Evolutionary conservation across 805 yeast genomes (phyloP).

Genomic region (Ogataea pignaliae): DNA sequence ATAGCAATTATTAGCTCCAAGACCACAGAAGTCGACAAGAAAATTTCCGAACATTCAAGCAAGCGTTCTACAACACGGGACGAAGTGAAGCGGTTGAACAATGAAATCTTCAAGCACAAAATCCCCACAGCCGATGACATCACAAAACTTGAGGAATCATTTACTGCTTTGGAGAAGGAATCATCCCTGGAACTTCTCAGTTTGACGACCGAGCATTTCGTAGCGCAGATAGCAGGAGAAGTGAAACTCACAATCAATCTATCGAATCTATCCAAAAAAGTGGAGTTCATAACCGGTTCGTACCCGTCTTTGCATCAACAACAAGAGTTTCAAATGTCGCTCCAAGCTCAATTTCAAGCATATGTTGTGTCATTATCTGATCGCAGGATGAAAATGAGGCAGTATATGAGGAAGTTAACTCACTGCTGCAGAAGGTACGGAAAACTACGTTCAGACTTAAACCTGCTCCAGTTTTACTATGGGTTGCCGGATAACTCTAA

Average conservation of each 20-base stretch:
- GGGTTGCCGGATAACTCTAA: too few species aligned
- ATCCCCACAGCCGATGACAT: slow-evolving; percentile 18
- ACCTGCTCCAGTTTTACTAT: too few species aligned
- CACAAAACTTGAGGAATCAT: slow-evolving; percentile 4
- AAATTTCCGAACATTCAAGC: not conserved
- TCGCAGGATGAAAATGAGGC: too few species aligned
- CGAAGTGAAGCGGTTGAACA: slow-evolving; percentile 2
- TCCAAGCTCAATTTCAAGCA: not conserved
- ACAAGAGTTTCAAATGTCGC: not conserved
- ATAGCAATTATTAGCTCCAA: too few species aligned
- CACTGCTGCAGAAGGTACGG: too few species aligned
- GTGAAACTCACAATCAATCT: not conserved
- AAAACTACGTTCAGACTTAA: too few species aligned
- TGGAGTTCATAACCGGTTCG: not conserved
- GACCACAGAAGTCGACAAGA: not conserved
- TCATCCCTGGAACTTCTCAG: slow-evolving; percentile 9
- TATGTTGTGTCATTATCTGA: too few species aligned
- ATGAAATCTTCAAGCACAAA: slow-evolving; percentile 4
- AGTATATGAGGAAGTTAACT: too few species aligned
- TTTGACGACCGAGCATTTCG: slow-evolving; percentile 1
- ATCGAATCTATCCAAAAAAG: not conserved
- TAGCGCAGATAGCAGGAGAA: too few species aligned
- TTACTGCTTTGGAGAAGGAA: slow-evolving; percentile 9
- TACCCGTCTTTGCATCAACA: not conserved
- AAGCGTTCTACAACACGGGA: not conserved